Conservation (phyloP, 305 asterid species). For the Fraxinus greggii region DNA sequence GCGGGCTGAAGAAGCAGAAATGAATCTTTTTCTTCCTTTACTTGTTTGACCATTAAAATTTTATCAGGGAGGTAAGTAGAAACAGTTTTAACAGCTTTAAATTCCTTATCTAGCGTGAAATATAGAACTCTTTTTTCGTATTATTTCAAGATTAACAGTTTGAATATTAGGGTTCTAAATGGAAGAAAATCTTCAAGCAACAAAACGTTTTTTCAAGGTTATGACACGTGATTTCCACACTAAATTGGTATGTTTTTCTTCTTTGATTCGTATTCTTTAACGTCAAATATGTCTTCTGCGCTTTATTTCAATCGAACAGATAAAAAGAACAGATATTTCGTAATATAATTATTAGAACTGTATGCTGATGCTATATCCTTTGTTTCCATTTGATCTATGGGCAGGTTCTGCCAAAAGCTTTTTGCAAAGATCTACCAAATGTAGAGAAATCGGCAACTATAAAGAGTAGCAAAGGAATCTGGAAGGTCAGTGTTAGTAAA, state of each 20-base stretch:
- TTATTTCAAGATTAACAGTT: background rate
- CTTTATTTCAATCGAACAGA: background rate
- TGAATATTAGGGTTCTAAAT: background rate
- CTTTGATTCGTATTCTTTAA: background rate
- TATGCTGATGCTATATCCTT: too few species aligned
- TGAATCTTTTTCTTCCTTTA: too few species aligned
- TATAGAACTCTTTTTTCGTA: too few species aligned
- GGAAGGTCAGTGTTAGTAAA: conserved; percentile 17
- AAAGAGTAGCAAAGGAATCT: background rate
- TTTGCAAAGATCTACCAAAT: background rate
- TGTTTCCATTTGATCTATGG: background rate
- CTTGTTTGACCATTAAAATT: too few species aligned
- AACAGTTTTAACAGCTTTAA: too few species aligned
- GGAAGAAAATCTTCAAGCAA: background rate
- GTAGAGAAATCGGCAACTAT: background rate
- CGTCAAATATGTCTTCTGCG: background rate
- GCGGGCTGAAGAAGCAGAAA: too few species aligned
- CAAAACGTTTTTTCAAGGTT: background rate
- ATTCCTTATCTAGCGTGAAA: too few species aligned
- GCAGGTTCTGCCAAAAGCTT: background rate
- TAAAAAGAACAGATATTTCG: background rate
- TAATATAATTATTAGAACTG: too few species aligned
- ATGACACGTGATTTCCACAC: background rate
- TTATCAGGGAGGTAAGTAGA: too few species aligned
- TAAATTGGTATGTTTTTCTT: background rate